Evolutionary conservation across 768 basidiomycete genomes (phyloP).

Genomic region (Boletus eberwhitei): DNA sequence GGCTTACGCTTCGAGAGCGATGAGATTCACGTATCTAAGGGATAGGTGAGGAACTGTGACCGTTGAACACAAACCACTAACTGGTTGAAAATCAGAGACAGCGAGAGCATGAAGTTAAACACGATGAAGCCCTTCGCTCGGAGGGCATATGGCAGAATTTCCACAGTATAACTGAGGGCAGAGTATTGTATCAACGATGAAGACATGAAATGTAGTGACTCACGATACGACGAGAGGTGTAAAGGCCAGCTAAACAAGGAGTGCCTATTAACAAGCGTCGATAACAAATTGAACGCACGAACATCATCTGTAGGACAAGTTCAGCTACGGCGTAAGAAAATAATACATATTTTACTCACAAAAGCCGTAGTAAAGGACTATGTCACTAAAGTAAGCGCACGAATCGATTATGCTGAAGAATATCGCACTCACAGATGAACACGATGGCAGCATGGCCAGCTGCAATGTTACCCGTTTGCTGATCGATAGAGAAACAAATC

Average conservation of each 20-base stretch:
- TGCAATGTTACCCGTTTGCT: constrained; percentile 21
- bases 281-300: background rate
- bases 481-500: constrained; percentile 33
- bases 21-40: constrained; percentile 36
- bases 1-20: constrained; percentile 29
- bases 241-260: constrained; percentile 32
- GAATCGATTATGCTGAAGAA: background rate
- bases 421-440: constrained; percentile 38
- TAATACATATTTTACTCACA: constrained; percentile 21
- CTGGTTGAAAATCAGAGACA: constrained; percentile 44
- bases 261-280: background rate
- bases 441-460: constrained; percentile 44
- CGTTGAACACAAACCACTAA: constrained; percentile 25
- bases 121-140: constrained; percentile 40
- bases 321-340: background rate
- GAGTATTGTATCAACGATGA: background rate
- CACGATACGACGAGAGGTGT: constrained; percentile 40
- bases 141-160: constrained; percentile 41
- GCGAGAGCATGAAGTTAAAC: constrained; percentile 37
- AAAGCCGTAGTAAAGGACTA: constrained; percentile 39
- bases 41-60: constrained; percentile 17
- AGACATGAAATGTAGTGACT: constrained; percentile 2
- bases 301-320: constrained; percentile 29
- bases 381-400: background rate
- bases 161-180: constrained; percentile 34